phyloP scores from a whole-genome alignment of 108 stramenopile species.

The Skeletonema marinoi region DNA sequence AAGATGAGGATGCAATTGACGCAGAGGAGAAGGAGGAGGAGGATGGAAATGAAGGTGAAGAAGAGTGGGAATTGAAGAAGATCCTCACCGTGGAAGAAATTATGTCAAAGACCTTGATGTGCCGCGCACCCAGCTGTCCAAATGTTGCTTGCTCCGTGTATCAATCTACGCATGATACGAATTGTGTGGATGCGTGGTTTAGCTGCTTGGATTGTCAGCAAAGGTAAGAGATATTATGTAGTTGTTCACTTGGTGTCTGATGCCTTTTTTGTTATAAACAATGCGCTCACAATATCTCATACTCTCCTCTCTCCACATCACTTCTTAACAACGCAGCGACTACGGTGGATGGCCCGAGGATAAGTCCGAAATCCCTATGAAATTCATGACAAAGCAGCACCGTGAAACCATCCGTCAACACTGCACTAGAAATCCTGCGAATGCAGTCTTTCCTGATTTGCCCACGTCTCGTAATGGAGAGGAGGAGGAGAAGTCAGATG shows the following conservation, averaged over 20 bases:
- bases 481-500: not conserved
- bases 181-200: conserved; percentile 14
- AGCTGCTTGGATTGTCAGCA: conserved; percentile 34
- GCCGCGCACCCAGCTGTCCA: conserved; percentile 31
- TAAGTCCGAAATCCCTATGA: not conserved
- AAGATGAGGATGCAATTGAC: conserved; percentile 1
- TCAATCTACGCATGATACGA: conserved; percentile 21
- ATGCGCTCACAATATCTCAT: not conserved
- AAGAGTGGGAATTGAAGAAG: conserved; percentile 46
- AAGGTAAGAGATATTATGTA: conserved; percentile 5
- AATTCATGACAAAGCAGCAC: not conserved
- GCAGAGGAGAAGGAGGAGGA: no score
- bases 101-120: conserved; percentile 41
- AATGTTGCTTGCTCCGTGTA: conserved; percentile 49
- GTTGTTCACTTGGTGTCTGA: not conserved
- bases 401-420: not conserved
- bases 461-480: conserved; percentile 1
- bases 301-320: not conserved
- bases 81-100: conserved; percentile 50
- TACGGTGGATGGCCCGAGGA: not conserved
- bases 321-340: not conserved
- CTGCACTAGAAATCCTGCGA: not conserved
- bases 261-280: not conserved
- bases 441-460: not conserved
- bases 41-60: conserved; percentile 42